Percentiles rank a stretch among this genome's conserved stretches.
These are phyloP conservation scores for Colletotrichum agaves DNA, from an alignment of 2,329 filamentous ascomycete genomes.

Conservation along the genomic window DNA sequence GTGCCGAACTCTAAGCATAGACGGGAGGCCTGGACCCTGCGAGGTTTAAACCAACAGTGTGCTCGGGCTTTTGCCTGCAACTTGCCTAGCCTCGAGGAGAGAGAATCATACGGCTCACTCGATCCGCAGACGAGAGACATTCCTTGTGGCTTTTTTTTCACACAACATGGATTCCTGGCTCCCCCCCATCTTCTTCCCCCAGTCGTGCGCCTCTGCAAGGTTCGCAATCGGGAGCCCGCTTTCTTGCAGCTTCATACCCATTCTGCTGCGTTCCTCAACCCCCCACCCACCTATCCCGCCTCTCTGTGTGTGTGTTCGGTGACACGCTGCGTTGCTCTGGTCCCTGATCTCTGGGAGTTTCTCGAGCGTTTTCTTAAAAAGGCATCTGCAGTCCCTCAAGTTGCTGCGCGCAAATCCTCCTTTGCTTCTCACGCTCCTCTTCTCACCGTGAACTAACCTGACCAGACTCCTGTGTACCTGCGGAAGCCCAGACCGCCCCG, in stretches of 20 bases:
- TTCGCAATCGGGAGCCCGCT: conserved; percentile 22
- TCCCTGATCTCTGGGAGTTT: conserved; percentile 34
- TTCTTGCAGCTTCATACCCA: conserved; percentile 19
- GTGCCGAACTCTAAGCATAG: neutral
- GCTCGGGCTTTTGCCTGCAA: conserved; percentile 3
- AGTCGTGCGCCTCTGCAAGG: conserved; percentile 18
- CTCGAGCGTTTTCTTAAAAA: conserved; percentile 21
- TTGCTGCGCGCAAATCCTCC: neutral
- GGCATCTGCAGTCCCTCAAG: conserved; percentile 27
- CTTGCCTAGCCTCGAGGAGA: conserved; percentile 2
- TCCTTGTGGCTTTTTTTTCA: neutral
- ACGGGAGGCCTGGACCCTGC: neutral
- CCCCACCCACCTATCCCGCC: conserved; percentile 15
- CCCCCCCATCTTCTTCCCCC: conserved; percentile 10
- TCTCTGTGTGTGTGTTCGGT: conserved; percentile 1
- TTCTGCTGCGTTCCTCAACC: neutral
- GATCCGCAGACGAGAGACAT: neutral
- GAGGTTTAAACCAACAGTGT: neutral
- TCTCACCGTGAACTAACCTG: neutral
- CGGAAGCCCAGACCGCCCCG: neutral
- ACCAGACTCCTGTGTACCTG: neutral
- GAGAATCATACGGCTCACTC: neutral
- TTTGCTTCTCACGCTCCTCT: conserved; percentile 4
- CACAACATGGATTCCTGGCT: neutral
- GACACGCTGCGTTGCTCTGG: conserved; percentile 30